Conservation (phyloP, 768 basidiomycete genomes). For the Naganishia friedmannii region DNA sequence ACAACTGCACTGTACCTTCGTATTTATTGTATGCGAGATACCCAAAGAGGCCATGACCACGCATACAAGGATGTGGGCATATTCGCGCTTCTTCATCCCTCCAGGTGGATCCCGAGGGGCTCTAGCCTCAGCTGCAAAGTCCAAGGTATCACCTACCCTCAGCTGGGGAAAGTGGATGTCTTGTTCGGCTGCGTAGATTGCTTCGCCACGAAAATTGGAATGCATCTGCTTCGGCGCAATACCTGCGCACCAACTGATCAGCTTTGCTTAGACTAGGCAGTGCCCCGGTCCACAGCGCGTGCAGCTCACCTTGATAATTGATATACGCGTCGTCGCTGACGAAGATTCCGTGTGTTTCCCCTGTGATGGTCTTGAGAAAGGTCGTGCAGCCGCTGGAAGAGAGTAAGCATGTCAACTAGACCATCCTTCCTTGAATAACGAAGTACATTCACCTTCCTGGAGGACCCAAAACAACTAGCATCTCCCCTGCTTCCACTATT, state of each 20-base stretch:
- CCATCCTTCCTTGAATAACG: not conserved
- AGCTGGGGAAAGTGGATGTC: slow-evolving; percentile 53
- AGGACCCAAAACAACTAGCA: slow-evolving; percentile 62
- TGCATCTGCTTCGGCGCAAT: slow-evolving; percentile 56
- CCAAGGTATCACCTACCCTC: slow-evolving; percentile 48
- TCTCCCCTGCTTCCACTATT: slow-evolving; percentile 66
- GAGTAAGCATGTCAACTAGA: not conserved
- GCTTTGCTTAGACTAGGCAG: not conserved
- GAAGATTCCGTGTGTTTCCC: slow-evolving; percentile 51
- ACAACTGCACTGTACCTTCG: slow-evolving; percentile 51
- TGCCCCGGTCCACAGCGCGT: not conserved
- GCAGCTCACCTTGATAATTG: slow-evolving; percentile 46
- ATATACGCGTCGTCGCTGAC: slow-evolving; percentile 41
- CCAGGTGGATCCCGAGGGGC: slow-evolving; percentile 27
- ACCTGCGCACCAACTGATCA: slow-evolving; percentile 36
- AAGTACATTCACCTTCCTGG: slow-evolving; percentile 51
- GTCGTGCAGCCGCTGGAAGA: slow-evolving; percentile 52
- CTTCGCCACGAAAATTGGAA: slow-evolving; percentile 54
- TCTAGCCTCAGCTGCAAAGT: slow-evolving; percentile 37
- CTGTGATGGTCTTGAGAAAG: slow-evolving; percentile 59
- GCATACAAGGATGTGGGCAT: slow-evolving; percentile 55
- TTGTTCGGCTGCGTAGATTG: slow-evolving; percentile 52
- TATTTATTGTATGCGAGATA: slow-evolving; percentile 67
- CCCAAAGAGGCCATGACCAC: slow-evolving; percentile 69
- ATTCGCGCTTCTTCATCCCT: slow-evolving; percentile 50